Base-by-base conservation (phyloP, 2,329 filamentous ascomycete genomes). In the Nannizziopsis arthrosporioides region DNA sequence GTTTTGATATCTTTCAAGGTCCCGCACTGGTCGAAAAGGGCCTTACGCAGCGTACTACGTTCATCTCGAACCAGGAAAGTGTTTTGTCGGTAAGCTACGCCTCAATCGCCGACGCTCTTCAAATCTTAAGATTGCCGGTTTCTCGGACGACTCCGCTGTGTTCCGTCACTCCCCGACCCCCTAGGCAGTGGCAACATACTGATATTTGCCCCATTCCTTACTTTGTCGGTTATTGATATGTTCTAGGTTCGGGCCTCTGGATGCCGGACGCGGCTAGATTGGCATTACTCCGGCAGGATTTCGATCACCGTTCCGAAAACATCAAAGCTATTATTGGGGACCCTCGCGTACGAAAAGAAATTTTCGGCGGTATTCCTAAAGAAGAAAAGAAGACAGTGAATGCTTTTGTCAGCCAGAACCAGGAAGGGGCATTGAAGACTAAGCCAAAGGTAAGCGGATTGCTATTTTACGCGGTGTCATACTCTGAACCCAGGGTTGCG, bases 31-130 rank as follows among this genome's bases (percentile, higher is more conserved):
- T 15, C 77, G 84, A 47, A 94, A 94, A 66, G 86, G 86, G 0
- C 82, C 84, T 8, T 93, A 92, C 64, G 88, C 88, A 5, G 82
- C 80, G 60, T 94, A 94, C 68, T 94, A 94, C 67, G 68, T 94
- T 15, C 87, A 94, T 63, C 75, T 85, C 54, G 78, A 90, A 61
- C 86, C 88, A 9, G 70, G 70, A 18, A 70, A 75, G 44, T 82
- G 79, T 60, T 84, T 90, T 56, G 71, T 93, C 37, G 88, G 79
- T 81, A 69, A 68, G 76, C 73, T 17, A 30, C 7, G 40, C 8
- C 40, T 32, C 12, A 27, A 27, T 27, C 22, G 7, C 22, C 22
- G 22, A 27, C 7, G 22, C 7, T 27, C 22, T 27, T 27, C 22
- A 7, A 27, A 27, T 27, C 22, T 27, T 27, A 27, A 27, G 22